Conservation (phyloP, 176 grass and related monocot species). For the Thalia dealbata region DNA sequence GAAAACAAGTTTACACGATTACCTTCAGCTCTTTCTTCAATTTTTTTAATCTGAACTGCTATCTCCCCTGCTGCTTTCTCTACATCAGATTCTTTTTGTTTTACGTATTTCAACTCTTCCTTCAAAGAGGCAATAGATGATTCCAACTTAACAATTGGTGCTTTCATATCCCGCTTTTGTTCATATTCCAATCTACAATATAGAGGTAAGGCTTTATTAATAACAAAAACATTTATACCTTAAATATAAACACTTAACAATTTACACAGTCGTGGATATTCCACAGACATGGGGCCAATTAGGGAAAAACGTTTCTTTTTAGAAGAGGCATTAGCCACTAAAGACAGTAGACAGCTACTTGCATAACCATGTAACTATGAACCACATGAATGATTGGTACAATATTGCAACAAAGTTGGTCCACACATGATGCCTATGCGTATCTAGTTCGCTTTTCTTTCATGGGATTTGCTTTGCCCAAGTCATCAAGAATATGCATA, state of each 20-base stretch:
- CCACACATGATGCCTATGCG: no score
- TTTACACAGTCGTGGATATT: not conserved
- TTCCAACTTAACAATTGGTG: conserved; percentile 60
- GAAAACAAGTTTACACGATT: conserved; percentile 19
- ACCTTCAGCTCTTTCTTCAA: conserved; percentile 83
- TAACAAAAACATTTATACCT: not conserved
- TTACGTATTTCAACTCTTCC: conserved; percentile 63
- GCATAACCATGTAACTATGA: no score
- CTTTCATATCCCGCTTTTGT: conserved; percentile 77
- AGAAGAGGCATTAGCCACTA: not conserved
- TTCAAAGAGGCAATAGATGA: conserved; percentile 52
- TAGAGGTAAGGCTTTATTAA: conserved; percentile 4
- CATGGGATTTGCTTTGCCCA: not conserved
- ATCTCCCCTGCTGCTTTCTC: conserved; percentile 51
- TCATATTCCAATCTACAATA: conserved; percentile 87
- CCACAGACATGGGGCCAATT: not conserved
- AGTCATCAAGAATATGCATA: not conserved
- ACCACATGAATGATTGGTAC: no score
- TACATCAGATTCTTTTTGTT: conserved; percentile 64
- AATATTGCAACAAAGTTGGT: no score
- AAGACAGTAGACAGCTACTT: no score
- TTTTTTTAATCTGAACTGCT: conserved; percentile 62
- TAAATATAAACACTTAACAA: not conserved
- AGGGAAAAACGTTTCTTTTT: not conserved
- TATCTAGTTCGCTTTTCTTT: not conserved